phyloP scores from a whole-genome alignment of 1,284 basidiomycete species.

The Ustilago shanxiensis region DNA sequence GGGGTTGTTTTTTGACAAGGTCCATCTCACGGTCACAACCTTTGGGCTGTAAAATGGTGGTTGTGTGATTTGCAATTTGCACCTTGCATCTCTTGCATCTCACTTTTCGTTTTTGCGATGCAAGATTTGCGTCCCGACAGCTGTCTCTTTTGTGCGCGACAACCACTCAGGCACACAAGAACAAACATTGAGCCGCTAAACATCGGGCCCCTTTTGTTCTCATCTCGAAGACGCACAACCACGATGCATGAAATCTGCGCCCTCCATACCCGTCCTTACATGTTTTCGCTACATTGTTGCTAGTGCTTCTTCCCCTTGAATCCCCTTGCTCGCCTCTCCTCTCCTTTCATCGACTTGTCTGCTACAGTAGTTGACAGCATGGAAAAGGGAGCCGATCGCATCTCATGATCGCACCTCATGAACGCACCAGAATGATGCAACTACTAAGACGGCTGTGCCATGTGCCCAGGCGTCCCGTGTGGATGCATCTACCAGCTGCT shows the following conservation, averaged over 20 bases:
- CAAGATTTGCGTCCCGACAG: constrained; percentile 2
- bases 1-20: no score
- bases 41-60: not conserved
- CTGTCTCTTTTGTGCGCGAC: not conserved
- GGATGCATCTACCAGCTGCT: not conserved
- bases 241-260: constrained; percentile 17
- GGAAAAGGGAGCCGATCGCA: not conserved
- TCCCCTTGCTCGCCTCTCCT: constrained; percentile 4
- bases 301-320: not conserved
- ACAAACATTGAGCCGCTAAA: not conserved
- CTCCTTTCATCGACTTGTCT: not conserved
- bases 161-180: not conserved
- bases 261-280: constrained; percentile 18
- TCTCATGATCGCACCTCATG: no score
- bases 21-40: not conserved
- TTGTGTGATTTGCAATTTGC: constrained; percentile 3
- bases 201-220: no score
- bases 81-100: constrained; percentile 9
- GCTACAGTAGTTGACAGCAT: not conserved
- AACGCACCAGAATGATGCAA: no score
- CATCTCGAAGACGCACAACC: not conserved
- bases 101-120: no score
- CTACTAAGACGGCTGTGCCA: not conserved
- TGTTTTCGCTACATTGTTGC: not conserved
- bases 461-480: constrained; percentile 2